A percentile compares a stretch with the other conserved stretches of the same genome.
Conservation (phyloP, 78 protist species). For the Cavenderia fasciculata region DNA sequence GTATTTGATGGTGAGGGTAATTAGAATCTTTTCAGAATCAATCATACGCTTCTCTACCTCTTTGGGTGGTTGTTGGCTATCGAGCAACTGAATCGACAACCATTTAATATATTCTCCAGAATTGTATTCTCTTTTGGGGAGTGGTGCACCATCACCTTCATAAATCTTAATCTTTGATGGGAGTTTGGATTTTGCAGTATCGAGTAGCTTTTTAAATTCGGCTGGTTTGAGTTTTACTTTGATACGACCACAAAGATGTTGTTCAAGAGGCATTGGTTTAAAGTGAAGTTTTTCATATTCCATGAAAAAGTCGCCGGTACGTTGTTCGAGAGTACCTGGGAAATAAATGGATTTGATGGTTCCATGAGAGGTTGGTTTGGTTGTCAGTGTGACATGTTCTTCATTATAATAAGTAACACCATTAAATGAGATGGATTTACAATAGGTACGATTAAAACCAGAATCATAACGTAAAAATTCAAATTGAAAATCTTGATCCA, state of each 20-base stretch:
- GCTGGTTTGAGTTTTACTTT: not conserved
- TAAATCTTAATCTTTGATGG: conserved; percentile 45
- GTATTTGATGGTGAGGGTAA: not conserved
- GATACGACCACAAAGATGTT: not conserved
- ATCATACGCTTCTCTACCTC: conserved; percentile 30
- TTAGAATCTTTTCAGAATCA: conserved; percentile 17
- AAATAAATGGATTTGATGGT: conserved; percentile 27
- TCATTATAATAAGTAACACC: not conserved
- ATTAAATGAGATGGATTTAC: conserved; percentile 19
- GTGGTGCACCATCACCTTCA: conserved; percentile 48
- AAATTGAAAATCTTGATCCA: conserved; percentile 74
- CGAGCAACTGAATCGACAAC: conserved; percentile 12
- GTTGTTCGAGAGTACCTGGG: conserved; percentile 20
- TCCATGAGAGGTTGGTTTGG: not conserved
- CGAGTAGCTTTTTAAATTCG: not conserved
- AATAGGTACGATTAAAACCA: conserved; percentile 5
- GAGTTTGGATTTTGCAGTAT: not conserved
- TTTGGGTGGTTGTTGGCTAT: conserved; percentile 39
- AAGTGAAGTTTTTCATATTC: conserved; percentile 7
- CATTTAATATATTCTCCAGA: conserved; percentile 58
- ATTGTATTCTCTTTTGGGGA: conserved; percentile 5
- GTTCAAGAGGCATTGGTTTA: conserved; percentile 11
- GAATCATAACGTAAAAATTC: conserved; percentile 25
- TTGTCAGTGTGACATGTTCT: conserved; percentile 1
- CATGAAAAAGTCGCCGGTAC: conserved; percentile 8